These are phyloP conservation scores for Ustilago xerochloae DNA, from an alignment of 1,284 basidiomycete species.

Conservation along the genomic window DNA sequence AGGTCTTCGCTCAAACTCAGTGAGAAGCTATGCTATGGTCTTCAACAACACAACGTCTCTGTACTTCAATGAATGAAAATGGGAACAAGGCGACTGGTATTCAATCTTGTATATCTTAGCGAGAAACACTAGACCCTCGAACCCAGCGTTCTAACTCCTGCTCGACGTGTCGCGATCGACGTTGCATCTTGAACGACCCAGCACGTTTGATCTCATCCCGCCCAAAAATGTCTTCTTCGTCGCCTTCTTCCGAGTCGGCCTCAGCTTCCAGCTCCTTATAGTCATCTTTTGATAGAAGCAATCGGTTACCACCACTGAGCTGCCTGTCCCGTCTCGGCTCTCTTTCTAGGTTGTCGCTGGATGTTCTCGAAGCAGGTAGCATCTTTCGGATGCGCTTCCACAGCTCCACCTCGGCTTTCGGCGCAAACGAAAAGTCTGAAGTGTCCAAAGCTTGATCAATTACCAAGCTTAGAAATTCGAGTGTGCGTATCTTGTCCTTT, in stretches of 20 bases:
- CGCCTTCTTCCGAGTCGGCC: slow-evolving; percentile 7
- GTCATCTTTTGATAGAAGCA: slow-evolving; percentile 31
- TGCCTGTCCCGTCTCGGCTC: neutral
- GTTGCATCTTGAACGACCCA: slow-evolving; percentile 18
- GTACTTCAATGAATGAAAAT: no score
- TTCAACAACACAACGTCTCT: no score
- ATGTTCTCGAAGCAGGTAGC: slow-evolving; percentile 3
- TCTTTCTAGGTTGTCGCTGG: neutral
- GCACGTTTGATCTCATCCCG: neutral
- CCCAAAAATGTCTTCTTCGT: slow-evolving; percentile 11
- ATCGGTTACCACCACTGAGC: slow-evolving; percentile 5
- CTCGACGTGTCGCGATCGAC: slow-evolving; percentile 40
- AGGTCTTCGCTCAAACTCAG: no score
- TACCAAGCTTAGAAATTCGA: slow-evolving; percentile 1
- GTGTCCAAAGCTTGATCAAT: slow-evolving; percentile 27
- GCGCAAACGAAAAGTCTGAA: slow-evolving; percentile 22
- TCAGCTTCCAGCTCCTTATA: slow-evolving; percentile 27
- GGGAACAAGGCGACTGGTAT: no score
- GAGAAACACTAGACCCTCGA: slow-evolving; percentile 28
- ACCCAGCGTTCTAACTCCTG: slow-evolving; percentile 45
- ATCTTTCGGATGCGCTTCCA: slow-evolving; percentile 30
- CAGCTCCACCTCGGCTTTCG: slow-evolving; percentile 29
- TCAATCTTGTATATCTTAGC: no score
- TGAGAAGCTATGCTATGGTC: no score
- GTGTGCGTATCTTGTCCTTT: neutral